Percentiles rank a stretch among this genome's conserved stretches.
Evolutionary conservation across 345 rosid genomes (phyloP).

Genomic region (Carallia pectinifolia): DNA sequence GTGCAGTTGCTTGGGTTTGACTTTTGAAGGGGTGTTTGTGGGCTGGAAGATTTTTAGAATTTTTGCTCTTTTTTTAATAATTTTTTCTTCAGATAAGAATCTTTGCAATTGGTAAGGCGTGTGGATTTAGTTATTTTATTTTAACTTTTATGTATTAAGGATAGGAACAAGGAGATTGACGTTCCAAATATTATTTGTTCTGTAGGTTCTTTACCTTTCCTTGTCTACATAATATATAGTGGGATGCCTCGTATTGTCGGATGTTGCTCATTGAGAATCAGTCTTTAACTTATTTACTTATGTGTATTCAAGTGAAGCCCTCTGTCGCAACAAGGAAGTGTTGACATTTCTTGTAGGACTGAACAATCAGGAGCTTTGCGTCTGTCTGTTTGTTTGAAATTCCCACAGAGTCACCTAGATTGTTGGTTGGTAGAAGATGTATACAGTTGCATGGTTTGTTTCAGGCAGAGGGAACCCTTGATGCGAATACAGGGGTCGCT

Average conservation of each 20-base stretch:
- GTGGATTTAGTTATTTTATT: not conserved
- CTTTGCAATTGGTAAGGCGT: not conserved
- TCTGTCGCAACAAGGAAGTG: not conserved
- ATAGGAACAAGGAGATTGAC: not conserved
- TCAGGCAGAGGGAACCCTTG: not conserved
- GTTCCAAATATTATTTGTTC: not conserved
- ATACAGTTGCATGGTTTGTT: not conserved
- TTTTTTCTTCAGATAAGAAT: not conserved
- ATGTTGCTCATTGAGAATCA: not conserved
- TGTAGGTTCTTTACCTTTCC: not conserved
- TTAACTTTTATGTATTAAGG: not conserved
- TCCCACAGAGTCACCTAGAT: not conserved
- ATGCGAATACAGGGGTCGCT: not conserved
- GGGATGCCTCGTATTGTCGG: not conserved
- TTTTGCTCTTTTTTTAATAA: not conserved
- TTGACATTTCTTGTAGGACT: not conserved
- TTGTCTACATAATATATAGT: not conserved
- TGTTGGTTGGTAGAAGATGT: not conserved
- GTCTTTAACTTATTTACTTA: not conserved
- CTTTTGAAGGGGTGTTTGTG: not conserved
- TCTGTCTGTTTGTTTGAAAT: not conserved
- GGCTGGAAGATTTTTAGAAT: not conserved
- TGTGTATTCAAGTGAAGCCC: not conserved
- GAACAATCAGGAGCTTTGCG: not conserved
- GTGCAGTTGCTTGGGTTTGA: not conserved